Evolutionary conservation across 2,329 filamentous ascomycete genomes (phyloP), one percentile per base, ranked within the genome.

Genomic region (Helotiales sp.): DNA sequence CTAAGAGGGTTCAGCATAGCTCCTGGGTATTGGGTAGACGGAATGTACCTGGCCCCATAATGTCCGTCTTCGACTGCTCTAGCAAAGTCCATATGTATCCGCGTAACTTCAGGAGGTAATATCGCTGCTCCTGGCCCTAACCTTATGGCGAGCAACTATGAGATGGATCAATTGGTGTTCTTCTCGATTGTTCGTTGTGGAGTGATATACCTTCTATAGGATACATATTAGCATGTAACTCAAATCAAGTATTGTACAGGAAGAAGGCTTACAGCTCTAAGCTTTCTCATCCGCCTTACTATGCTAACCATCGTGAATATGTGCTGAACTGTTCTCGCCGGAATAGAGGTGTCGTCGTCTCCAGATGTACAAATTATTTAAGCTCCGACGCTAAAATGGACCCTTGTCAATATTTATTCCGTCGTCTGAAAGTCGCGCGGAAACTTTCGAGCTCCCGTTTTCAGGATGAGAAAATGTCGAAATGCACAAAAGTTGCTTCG

Each of bases 101-200:
- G 81, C 46, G 87, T 86, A 54, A 96, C 84, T 69, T 91, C 84
- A 29, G 85, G 80, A 0, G 93, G 91, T 24, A 99, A 80, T 64
- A 91, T 78, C 19, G 90, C 88, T 42, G 95, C 92, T 56, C 93
- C 95, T 29, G 90, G 87, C 58, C 93, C 95, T 72, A 89, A 80
- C 71, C 88, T 86, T 74, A 98, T 79, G 69, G 81, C 78, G 63
- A 95, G 81, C 52, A 96, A 78, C 89, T 95, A 72, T 59, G 60
- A 48, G 34, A 44, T 46, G 47, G 38, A 56, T 69, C 56, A 65
- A 67, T 62, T 69, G 57, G 33, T 30, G 52, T 59, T 46, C 47
- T n/a, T 22, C 38, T 9, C 40, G 13, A 30, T 27, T 52, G 38
- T 25, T 54, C 27, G 54, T 44, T 27, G 60, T 58, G 55, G 47